A percentile compares a stretch with the other conserved stretches of the same genome.
These are phyloP conservation scores for Sequoiadendron giganteum DNA, from an alignment of 75 land plant species.

Conservation along the genomic window DNA sequence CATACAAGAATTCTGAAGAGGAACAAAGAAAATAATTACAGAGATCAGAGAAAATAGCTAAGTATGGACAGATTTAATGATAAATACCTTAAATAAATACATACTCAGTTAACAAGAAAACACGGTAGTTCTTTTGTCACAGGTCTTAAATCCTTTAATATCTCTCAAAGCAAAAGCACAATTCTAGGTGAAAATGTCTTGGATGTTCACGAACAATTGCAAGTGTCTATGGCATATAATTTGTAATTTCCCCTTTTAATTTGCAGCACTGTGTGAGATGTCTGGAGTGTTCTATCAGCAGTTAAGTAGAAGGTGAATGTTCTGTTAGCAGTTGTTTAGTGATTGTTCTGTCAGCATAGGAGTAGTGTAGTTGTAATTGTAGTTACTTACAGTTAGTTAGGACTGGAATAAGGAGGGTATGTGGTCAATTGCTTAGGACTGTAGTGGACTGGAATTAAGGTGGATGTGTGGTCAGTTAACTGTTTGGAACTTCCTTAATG, in stretches of 20 bases:
- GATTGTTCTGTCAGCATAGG: no score
- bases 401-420: no score
- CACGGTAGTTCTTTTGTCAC: neutral
- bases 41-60: neutral
- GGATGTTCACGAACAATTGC: neutral
- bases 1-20: neutral
- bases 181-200: neutral
- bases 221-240: neutral
- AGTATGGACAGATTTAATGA: neutral
- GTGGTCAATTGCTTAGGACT: no score
- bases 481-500: no score
- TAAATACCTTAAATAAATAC: neutral
- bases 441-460: no score
- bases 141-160: neutral
- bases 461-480: no score
- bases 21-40: neutral
- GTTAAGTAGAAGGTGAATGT: no score
- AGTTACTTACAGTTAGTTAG: no score
- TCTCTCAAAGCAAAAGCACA: neutral
- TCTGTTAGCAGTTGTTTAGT: no score
- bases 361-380: no score
- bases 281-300: no score
- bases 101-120: neutral
- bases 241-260: neutral
- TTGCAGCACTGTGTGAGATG: no score